phyloP scores from a whole-genome alignment of 164 flowering plant genomes.

The Echeveria elegans region DNA sequence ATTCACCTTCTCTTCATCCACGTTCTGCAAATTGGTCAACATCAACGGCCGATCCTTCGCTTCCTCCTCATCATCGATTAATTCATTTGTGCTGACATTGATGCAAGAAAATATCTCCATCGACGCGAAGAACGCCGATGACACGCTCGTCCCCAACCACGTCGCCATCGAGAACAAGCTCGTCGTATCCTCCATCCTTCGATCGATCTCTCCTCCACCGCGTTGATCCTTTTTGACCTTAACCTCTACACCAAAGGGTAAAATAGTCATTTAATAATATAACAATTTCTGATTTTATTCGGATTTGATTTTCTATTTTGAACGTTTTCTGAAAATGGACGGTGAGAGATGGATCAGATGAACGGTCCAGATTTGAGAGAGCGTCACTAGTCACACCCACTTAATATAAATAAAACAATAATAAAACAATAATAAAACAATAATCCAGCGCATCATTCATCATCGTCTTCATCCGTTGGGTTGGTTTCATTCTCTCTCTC shows the following conservation, averaged over 20 bases:
- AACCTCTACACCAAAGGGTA: too few relatives aligned
- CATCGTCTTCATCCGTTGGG: background rate
- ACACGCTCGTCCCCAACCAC: constrained; percentile 2
- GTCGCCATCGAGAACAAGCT: background rate
- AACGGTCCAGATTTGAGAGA: too few relatives aligned
- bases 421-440: too few relatives aligned
- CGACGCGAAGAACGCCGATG: constrained; percentile 5
- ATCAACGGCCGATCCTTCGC: background rate
- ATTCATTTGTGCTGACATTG: background rate
- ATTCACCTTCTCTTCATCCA: background rate
- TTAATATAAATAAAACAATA: too few relatives aligned
- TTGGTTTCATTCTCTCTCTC: background rate
- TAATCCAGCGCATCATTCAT: background rate
- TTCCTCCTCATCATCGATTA: background rate
- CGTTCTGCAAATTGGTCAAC: background rate
- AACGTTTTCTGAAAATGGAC: too few relatives aligned
- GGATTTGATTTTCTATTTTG: too few relatives aligned
- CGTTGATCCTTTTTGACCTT: background rate
- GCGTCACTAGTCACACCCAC: background rate
- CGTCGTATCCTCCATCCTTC: background rate
- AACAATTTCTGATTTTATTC: too few relatives aligned
- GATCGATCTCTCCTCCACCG: background rate
- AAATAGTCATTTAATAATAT: too few relatives aligned
- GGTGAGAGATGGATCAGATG: too few relatives aligned
- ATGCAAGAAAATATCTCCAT: constrained; percentile 5